Evolutionary conservation across 2,329 filamentous ascomycete species (phyloP).

Genomic region (Aspergillus piperis): DNA sequence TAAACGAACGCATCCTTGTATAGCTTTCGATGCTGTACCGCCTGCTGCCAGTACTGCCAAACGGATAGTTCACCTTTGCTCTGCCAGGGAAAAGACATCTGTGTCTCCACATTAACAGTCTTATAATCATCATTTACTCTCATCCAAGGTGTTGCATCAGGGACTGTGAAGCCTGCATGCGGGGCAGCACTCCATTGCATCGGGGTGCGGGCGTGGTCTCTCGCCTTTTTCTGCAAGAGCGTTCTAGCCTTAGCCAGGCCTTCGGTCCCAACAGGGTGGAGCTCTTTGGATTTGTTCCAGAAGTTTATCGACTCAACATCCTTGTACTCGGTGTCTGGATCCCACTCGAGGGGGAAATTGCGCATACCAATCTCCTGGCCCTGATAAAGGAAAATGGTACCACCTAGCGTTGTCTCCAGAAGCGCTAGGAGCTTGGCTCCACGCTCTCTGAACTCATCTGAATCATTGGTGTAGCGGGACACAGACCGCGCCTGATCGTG

Average conservation of each 20-base stretch:
- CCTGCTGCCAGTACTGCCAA: constrained; percentile 60
- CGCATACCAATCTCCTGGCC: constrained; percentile 69
- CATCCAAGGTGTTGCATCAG: constrained; percentile 65
- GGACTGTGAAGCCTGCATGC: constrained; percentile 65
- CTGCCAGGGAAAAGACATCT: constrained; percentile 43
- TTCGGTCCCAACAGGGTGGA: no score
- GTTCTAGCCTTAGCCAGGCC: constrained; percentile 34
- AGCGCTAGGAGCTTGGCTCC: constrained; percentile 62
- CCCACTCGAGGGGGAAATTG: constrained; percentile 62
- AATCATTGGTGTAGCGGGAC: constrained; percentile 52
- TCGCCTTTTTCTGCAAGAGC: constrained; percentile 58
- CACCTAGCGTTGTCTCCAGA: constrained; percentile 57
- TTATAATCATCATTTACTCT: constrained; percentile 59
- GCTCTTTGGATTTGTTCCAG: constrained; percentile 25
- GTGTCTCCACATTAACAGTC: constrained; percentile 45
- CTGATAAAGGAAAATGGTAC: constrained; percentile 67
- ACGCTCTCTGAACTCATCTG: constrained; percentile 48
- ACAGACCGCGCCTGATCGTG: constrained; percentile 65
- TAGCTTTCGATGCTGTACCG: constrained; percentile 61
- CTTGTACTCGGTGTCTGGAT: constrained; percentile 63
- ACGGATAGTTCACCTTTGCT: constrained; percentile 48
- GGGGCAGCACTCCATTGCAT: constrained; percentile 67
- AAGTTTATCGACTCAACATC: constrained; percentile 64
- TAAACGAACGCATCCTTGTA: constrained; percentile 57
- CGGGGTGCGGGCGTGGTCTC: constrained; percentile 70